Evolutionary conservation across 2,329 filamentous ascomycete species (phyloP).

Genomic region (Chaetomiaceae sp.): DNA sequence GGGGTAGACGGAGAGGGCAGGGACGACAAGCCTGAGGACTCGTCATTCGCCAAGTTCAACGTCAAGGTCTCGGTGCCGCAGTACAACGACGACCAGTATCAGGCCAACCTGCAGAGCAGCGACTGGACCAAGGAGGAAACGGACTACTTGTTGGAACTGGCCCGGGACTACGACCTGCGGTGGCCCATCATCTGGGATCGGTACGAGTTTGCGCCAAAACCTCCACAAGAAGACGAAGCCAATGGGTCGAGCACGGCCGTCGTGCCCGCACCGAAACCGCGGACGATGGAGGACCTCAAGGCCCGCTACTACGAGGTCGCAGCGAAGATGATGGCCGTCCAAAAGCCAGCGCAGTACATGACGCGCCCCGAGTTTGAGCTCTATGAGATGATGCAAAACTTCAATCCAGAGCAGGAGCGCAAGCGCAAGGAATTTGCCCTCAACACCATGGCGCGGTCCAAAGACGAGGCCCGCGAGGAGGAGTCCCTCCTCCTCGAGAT

Average conservation of each 20-base stretch:
- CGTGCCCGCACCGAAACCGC: conserved; percentile 47
- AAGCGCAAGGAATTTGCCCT: conserved; percentile 81
- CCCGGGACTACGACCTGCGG: conserved; percentile 74
- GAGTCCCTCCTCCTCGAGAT: conserved; percentile 84
- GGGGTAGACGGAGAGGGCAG: conserved; percentile 26
- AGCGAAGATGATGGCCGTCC: conserved; percentile 73
- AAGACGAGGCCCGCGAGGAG: conserved; percentile 89
- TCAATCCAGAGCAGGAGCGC: conserved; percentile 74
- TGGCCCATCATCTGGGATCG: conserved; percentile 92
- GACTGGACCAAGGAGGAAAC: conserved; percentile 94
- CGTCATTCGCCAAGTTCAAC: conserved; percentile 80
- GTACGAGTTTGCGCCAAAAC: conserved; percentile 66
- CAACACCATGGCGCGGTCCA: conserved; percentile 70
- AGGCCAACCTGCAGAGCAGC: conserved; percentile 63
- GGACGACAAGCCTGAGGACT: conserved; percentile 47
- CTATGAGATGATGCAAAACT: conserved; percentile 82
- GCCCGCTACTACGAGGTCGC: conserved; percentile 84
- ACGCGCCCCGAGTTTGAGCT: conserved; percentile 75
- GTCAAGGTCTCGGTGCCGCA: conserved; percentile 71
- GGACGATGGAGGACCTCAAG: conserved; percentile 88
- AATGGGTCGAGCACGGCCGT: conserved; percentile 50
- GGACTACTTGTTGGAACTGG: conserved; percentile 77
- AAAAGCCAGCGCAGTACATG: conserved; percentile 83
- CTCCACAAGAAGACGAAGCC: conserved; percentile 41
- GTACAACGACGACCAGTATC: conserved; percentile 86